phyloP scores from a whole-genome alignment of 305 asterid species.

The Salvia sclarea region DNA sequence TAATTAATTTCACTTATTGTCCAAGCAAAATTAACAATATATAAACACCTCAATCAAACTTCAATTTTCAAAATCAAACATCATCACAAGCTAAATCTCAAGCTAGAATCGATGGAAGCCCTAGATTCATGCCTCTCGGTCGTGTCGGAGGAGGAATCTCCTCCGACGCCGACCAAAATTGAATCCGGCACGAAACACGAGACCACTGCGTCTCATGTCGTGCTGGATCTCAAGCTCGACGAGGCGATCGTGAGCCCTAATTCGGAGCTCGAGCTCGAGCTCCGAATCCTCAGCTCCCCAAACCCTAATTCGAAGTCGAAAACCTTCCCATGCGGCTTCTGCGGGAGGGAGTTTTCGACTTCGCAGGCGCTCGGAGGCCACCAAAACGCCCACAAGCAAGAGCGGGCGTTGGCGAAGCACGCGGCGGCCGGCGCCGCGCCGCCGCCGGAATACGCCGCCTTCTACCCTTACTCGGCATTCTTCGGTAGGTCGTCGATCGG shows the following conservation, averaged over 20 bases:
- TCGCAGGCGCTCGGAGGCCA: constrained; percentile 82
- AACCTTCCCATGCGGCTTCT: constrained; percentile 54
- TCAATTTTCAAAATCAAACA: not conserved
- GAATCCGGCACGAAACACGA: constrained; percentile 27
- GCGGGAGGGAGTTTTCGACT: constrained; percentile 66
- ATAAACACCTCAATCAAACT: constrained; percentile 17
- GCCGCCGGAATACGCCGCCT: constrained; percentile 40
- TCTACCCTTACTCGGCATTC: constrained; percentile 42
- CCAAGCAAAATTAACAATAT: constrained; percentile 26
- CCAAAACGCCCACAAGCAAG: constrained; percentile 78
- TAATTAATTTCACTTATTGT: constrained; percentile 32
- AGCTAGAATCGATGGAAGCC: constrained; percentile 35
- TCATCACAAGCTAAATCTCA: not conserved
- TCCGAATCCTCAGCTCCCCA: constrained; percentile 37
- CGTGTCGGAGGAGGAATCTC: constrained; percentile 40
- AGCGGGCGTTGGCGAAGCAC: constrained; percentile 59
- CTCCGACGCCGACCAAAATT: not conserved
- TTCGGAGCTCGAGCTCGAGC: constrained; percentile 46
- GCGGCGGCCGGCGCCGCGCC: constrained; percentile 3
- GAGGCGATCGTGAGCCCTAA: constrained; percentile 26
- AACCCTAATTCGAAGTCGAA: constrained; percentile 36
- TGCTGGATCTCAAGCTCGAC: constrained; percentile 47
- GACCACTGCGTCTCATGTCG: constrained; percentile 7
- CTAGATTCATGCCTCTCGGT: constrained; percentile 42
- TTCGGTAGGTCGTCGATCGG: constrained; percentile 42